Percentiles rank a stretch among this genome's conserved stretches.
phyloP scores from a whole-genome alignment of 2,329 filamentous ascomycete genomes.

The Pestalotiopsis sp. region DNA sequence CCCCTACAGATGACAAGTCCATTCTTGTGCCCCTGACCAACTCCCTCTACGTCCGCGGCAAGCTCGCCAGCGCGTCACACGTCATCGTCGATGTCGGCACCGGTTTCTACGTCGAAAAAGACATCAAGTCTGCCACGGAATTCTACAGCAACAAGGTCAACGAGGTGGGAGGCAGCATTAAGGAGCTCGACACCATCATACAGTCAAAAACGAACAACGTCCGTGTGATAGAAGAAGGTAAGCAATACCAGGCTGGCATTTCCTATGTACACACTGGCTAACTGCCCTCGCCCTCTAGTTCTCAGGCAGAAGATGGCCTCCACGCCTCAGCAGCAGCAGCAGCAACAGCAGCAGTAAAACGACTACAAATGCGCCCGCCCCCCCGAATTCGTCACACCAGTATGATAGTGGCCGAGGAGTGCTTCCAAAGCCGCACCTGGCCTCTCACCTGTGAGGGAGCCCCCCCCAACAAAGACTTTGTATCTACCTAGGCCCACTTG shows the following conservation, averaged over 20 bases:
- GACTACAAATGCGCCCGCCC: not conserved
- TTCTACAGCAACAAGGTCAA: constrained; percentile 62
- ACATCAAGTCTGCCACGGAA: constrained; percentile 53
- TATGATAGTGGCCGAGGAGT: not conserved
- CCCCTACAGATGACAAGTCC: constrained; percentile 44
- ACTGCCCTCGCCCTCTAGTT: constrained; percentile 30
- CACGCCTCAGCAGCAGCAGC: constrained; percentile 21
- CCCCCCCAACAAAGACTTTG: not conserved
- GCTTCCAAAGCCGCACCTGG: not conserved
- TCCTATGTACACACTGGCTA: constrained; percentile 14
- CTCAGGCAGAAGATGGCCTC: constrained; percentile 46
- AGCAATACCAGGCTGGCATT: constrained; percentile 15
- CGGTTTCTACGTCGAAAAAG: constrained; percentile 72
- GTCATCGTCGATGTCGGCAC: constrained; percentile 93
- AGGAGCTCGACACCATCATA: constrained; percentile 60
- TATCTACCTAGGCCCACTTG: not conserved
- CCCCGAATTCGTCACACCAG: not conserved
- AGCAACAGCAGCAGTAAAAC: not conserved
- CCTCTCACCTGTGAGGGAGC: not conserved
- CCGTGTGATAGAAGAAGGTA: constrained; percentile 86
- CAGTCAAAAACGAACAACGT: constrained; percentile 81
- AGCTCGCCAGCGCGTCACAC: constrained; percentile 71
- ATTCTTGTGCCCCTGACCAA: constrained; percentile 94
- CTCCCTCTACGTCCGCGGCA: constrained; percentile 90
- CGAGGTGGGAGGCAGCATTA: constrained; percentile 55